Evolutionary conservation across 148 eudicot species (phyloP), one percentile per base, ranked within the genome.

Genomic region (Rheum nobile): DNA sequence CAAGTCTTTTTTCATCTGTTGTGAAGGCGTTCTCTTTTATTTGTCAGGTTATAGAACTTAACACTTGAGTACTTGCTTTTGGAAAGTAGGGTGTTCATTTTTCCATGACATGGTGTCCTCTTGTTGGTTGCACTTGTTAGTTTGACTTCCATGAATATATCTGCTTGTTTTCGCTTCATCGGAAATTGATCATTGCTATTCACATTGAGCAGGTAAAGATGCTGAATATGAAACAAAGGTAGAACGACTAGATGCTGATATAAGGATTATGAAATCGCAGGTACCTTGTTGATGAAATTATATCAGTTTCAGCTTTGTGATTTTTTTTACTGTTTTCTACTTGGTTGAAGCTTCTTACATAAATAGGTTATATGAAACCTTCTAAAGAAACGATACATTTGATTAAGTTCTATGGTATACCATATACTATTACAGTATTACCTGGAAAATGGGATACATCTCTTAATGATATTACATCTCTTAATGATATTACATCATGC

Each of bases 231-330:
- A 79, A 28, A 73, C 81, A 74, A 87, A 84, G 74, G 50, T 88
- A 71, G 87, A 84, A 78, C 88, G 96, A 71, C 84, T 91, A 35
- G 93, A 95, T 78, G 98, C 98, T 71, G 97, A 95, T 84, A 75
- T 87, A 75, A 91, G 83, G 78, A 90, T 91, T 80, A 81, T 95
- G 78, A 83, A 87, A 73, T 77, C 82, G 74, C 97, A 91, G 98
- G 98, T 94, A 65, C n/a, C 28, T 73, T 37, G 16, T 13, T 74
- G 76, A 31, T 41, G 48, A 26, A 10, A 14, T 21, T 26, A 71
- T 71, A 24, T 39, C 19, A 71, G 34, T 61, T 61, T 61, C 19
- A 65, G 32, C 17, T 65, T 6, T 8, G 43, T 41, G 11, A 41
- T 41, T 22, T n/a, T 55, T 6, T 8, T 55, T 22, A 8, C 63